Base-by-base conservation (phyloP, 1,284 basidiomycete genomes). In the Leccinum ponderosum region DNA sequence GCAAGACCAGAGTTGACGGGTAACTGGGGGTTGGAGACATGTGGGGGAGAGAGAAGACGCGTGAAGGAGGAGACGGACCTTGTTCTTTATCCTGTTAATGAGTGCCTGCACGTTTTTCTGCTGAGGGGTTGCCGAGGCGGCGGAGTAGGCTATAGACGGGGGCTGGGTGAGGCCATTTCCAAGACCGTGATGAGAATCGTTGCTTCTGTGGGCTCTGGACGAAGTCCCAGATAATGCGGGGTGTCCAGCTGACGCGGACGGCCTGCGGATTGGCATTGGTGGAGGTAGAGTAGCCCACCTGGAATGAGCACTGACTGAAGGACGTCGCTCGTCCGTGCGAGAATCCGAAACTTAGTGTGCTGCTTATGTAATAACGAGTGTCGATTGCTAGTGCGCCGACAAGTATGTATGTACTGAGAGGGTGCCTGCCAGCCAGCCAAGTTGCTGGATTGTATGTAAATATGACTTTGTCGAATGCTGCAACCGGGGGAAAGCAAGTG, bases 1-100 rank as follows among this genome's bases (percentile, higher is more conserved):
- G 87, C 78, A 48, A 84, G 79, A 12, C 94, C 94, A 39, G 93
- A 94, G 76, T 93, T 85, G 69, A 86, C 89, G 60, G 94, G 94
- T n/a, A 96, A 82, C 94, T 96, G 22, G 9, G 12, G 47, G 33
- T 44, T 50, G 44, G 55, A 25, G 56, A 44, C 11, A 37, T 22
- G 31, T 15, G 15, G 55, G 33, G 54, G 31, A 35, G 12, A 27
- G 22, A 25, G 0, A 7, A 52, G 3, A 60, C 51, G 55, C 51
- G 62, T 54, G 29, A 47, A 55, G 37, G 55, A 56, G 15, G 17
- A 0, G 0, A 68, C 67, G 6, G 4, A 86, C 91, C 81, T 90
- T 91, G 73, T 85, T 83, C 76, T 85, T 89, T 65, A 93, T 76
- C 68, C 90, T 82, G 68, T 84, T 87, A 53, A 93, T 87, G 64